phyloP scores from a whole-genome alignment of 148 eudicot species.

The Arbutus unedo region DNA sequence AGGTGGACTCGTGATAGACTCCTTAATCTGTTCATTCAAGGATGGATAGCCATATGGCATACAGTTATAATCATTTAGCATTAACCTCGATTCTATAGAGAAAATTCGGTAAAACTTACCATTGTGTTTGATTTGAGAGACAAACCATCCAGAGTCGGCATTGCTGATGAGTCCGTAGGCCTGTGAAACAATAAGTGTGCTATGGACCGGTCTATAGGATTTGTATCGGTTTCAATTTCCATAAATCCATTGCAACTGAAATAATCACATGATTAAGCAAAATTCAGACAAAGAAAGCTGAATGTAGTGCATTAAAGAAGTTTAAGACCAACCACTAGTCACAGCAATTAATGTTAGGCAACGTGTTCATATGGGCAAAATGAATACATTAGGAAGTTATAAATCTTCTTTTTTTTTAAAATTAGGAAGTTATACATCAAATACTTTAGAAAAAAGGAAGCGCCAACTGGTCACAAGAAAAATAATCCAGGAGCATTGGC shows the following conservation, averaged over 20 bases:
- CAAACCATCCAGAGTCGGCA: conserved; percentile 31
- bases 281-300: not conserved
- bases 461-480: not conserved
- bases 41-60: not conserved
- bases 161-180: conserved; percentile 55
- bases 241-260: conserved; percentile 54
- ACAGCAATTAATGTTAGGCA: not conserved
- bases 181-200: conserved; percentile 89
- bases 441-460: not conserved
- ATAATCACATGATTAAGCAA: not conserved
- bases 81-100: not conserved
- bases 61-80: not conserved
- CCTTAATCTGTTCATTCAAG: conserved; percentile 38
- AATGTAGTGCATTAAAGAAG: not conserved
- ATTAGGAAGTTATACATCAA: not conserved
- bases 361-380: not conserved
- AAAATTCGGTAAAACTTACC: conserved; percentile 31
- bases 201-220: conserved; percentile 92
- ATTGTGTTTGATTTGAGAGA: conserved; percentile 30
- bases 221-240: conserved; percentile 89
- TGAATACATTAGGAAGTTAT: not conserved
- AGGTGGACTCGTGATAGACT: conserved; percentile 27
- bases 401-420: not conserved
- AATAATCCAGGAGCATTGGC: not conserved
- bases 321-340: not conserved